Conservation (phyloP, 352 stramenopile species). For the Phytophthora syringae region DNA sequence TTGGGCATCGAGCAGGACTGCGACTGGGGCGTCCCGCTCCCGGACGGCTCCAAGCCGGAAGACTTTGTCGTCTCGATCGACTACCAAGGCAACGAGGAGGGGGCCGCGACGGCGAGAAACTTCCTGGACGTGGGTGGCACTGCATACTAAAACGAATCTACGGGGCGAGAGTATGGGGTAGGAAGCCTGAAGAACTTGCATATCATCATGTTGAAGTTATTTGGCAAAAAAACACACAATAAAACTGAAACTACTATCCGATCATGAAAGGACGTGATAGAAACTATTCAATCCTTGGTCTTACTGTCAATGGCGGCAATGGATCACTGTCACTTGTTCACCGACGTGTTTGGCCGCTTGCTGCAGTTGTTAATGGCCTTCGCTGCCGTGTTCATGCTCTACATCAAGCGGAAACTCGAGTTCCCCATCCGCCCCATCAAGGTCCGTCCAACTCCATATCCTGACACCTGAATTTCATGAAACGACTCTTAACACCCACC, state of each 20-base stretch:
- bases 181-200: neutral
- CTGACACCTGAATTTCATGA: neutral
- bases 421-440: constrained; percentile 67
- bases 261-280: constrained; percentile 26
- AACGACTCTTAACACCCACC: neutral
- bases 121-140: constrained; percentile 23
- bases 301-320: constrained; percentile 11
- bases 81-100: constrained; percentile 30
- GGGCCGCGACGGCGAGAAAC: constrained; percentile 10
- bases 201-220: constrained; percentile 12
- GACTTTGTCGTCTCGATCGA: constrained; percentile 46
- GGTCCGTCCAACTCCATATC: constrained; percentile 16
- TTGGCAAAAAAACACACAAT: constrained; percentile 7
- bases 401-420: constrained; percentile 83
- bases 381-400: constrained; percentile 66
- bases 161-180: neutral
- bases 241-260: neutral
- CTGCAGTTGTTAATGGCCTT: constrained; percentile 64
- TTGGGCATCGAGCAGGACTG: constrained; percentile 89
- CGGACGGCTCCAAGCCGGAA: constrained; percentile 74
- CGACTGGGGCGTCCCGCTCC: constrained; percentile 88
- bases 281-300: constrained; percentile 10
- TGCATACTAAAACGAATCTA: constrained; percentile 23
- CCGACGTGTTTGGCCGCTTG: constrained; percentile 63
- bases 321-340: constrained; percentile 74